Evolutionary conservation across 2,329 filamentous ascomycete genomes (phyloP).

Genomic region (Aureobasidium lini): DNA sequence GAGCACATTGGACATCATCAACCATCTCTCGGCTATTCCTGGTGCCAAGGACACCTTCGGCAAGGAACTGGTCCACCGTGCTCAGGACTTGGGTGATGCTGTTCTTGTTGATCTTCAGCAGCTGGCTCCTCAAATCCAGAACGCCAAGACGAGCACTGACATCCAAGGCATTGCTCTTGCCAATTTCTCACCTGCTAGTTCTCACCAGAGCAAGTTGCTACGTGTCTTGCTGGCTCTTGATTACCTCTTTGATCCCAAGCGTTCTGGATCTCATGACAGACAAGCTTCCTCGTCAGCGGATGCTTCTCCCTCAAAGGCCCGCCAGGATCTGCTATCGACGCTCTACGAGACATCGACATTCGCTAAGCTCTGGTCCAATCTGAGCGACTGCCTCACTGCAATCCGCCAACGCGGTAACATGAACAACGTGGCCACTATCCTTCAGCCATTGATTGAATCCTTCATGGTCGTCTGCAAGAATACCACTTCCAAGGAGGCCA

Average conservation of each 20-base stretch:
- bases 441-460: conserved; percentile 88
- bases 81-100: conserved; percentile 72
- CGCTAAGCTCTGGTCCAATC: conserved; percentile 80
- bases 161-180: conserved; percentile 89
- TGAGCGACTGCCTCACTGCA: conserved; percentile 79
- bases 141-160: conserved; percentile 82
- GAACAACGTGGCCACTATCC: conserved; percentile 92
- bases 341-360: conserved; percentile 91
- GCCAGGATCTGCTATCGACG: conserved; percentile 76
- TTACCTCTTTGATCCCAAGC: conserved; percentile 84
- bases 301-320: conserved; percentile 53
- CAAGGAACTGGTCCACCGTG: conserved; percentile 83
- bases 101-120: conserved; percentile 81
- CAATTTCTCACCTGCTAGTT: conserved; percentile 92
- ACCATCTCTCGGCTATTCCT: conserved; percentile 89
- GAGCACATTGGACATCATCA: conserved; percentile 96
- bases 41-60: conserved; percentile 86
- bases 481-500: conserved; percentile 67
- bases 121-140: conserved; percentile 76
- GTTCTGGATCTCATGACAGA: conserved; percentile 49
- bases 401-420: conserved; percentile 91
- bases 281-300: conserved; percentile 35
- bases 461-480: conserved; percentile 99
- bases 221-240: conserved; percentile 89
- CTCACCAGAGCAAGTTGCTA: conserved; percentile 92